A percentile compares a stretch with the other conserved stretches of the same genome.
phyloP scores from a whole-genome alignment of 192 early-diverging fungal genomes.

The Chytriomyces confervae region DNA sequence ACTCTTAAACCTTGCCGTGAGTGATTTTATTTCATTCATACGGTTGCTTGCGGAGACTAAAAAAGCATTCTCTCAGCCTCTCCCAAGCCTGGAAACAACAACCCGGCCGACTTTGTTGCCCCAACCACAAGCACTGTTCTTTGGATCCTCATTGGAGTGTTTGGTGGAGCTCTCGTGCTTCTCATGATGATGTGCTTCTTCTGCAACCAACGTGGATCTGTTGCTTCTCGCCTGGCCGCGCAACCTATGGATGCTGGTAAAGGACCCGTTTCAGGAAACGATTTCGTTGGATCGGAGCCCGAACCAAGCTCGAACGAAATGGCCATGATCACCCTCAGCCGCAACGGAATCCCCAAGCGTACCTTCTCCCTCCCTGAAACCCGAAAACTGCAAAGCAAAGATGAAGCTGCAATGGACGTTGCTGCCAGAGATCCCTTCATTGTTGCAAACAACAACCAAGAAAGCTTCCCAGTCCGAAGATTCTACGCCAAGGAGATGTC shows the following conservation, averaged over 20 bases:
- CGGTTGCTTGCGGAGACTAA: background rate
- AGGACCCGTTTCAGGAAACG: background rate
- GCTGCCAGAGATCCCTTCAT: constrained; percentile 35
- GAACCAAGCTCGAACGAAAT: background rate
- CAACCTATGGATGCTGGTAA: background rate
- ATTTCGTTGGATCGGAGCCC: background rate
- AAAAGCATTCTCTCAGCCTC: background rate
- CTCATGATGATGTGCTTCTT: constrained; percentile 21
- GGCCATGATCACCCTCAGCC: constrained; percentile 31
- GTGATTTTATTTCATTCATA: background rate
- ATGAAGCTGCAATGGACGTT: constrained; percentile 27
- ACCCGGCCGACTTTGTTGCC: constrained; percentile 28
- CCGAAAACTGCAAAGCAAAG: constrained; percentile 19
- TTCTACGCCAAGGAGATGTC: constrained; percentile 36
- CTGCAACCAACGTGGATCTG: constrained; percentile 30
- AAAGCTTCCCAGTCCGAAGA: constrained; percentile 45
- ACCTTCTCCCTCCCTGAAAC: constrained; percentile 31
- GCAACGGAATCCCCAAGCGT: constrained; percentile 35
- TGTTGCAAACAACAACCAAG: constrained; percentile 36
- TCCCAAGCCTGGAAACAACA: constrained; percentile 18
- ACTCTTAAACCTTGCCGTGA: constrained; percentile 14
- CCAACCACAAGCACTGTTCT: constrained; percentile 9
- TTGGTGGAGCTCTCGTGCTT: constrained; percentile 13
- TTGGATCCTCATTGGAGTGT: constrained; percentile 30
- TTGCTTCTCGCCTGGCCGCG: constrained; percentile 13